phyloP scores from a whole-genome alignment of 1,139 yeast genomes.

The Sugiyamaella pinicola region DNA sequence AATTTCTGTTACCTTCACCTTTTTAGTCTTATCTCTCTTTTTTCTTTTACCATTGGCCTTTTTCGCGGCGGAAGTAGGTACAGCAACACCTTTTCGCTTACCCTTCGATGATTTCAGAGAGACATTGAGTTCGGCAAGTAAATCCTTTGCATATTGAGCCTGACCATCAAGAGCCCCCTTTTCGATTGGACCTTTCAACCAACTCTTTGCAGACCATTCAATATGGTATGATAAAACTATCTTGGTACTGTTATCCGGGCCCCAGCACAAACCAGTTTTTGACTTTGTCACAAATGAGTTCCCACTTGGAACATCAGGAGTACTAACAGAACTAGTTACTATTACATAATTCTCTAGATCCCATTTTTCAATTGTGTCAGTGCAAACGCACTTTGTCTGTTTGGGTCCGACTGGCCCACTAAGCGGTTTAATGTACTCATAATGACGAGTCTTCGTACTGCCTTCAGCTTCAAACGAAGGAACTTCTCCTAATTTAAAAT shows the following conservation, averaged over 20 bases:
- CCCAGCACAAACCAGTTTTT: conserved; percentile 72
- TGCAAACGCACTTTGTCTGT: conserved; percentile 80
- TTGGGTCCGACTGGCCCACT: conserved; percentile 89
- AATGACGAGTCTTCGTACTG: conserved; percentile 54
- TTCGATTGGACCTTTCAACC: conserved; percentile 91
- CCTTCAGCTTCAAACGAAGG: conserved; percentile 49
- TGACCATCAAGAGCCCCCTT: conserved; percentile 93
- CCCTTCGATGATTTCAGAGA: conserved; percentile 45
- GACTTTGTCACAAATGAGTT: conserved; percentile 75
- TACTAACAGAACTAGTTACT: conserved; percentile 67
- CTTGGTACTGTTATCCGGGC: conserved; percentile 63
- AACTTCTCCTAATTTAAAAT: conserved; percentile 64
- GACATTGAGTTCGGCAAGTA: conserved; percentile 61
- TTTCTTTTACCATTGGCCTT: conserved; percentile 22
- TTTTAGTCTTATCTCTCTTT: conserved; percentile 16
- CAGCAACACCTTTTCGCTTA: conserved; percentile 32
- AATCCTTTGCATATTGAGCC: conserved; percentile 61
- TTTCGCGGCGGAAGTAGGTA: conserved; percentile 14
- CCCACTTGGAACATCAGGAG: conserved; percentile 98
- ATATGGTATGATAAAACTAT: conserved; percentile 66
- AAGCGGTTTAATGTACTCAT: conserved; percentile 77
- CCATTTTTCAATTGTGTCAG: conserved; percentile 67
- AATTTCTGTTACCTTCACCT: conserved; percentile 7
- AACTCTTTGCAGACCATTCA: conserved; percentile 91
- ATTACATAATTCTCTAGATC: conserved; percentile 60